Conservation (phyloP, 805 yeast genomes). For the Trichomonascus vanleenenianus region DNA sequence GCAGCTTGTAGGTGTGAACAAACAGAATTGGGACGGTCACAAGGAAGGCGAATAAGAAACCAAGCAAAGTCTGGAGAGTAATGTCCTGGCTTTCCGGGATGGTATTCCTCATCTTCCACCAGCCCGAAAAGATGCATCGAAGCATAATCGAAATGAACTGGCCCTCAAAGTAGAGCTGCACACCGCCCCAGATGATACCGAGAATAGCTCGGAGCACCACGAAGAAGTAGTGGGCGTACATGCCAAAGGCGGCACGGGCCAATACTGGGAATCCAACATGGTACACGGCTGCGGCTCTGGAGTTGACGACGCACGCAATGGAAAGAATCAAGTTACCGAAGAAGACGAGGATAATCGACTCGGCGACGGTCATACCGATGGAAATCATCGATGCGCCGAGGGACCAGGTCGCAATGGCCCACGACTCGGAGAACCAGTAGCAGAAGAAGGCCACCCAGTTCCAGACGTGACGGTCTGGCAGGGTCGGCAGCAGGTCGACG, state of each 20-base stretch:
- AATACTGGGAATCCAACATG: constrained; percentile 23
- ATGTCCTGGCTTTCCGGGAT: constrained; percentile 13
- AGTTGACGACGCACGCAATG: constrained; percentile 11
- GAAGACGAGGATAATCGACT: constrained; percentile 11
- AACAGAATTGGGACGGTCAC: constrained; percentile 56
- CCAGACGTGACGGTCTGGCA: constrained; percentile 13
- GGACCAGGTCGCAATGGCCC: constrained; percentile 16
- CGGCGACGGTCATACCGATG: constrained; percentile 13
- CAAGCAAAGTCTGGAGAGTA: constrained; percentile 19
- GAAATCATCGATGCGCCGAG: constrained; percentile 11
- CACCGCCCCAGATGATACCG: constrained; percentile 17
- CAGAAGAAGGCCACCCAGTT: constrained; percentile 12
- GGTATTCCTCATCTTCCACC: constrained; percentile 13
- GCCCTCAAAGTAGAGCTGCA: constrained; percentile 16
- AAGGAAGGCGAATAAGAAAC: constrained; percentile 20
- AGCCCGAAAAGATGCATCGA: constrained; percentile 12
- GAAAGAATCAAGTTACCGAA: constrained; percentile 13
- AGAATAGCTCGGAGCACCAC: constrained; percentile 15
- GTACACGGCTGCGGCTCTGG: constrained; percentile 15
- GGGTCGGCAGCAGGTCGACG: constrained; percentile 15
- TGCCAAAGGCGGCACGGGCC: constrained; percentile 22
- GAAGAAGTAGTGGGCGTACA: constrained; percentile 13
- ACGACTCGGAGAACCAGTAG: constrained; percentile 16
- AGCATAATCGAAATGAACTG: constrained; percentile 13
- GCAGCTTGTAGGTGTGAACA: constrained; percentile 74